These are phyloP conservation scores for Ustanciosporium gigantosporum DNA, from an alignment of 1,284 basidiomycete genomes.

Conservation along the genomic window DNA sequence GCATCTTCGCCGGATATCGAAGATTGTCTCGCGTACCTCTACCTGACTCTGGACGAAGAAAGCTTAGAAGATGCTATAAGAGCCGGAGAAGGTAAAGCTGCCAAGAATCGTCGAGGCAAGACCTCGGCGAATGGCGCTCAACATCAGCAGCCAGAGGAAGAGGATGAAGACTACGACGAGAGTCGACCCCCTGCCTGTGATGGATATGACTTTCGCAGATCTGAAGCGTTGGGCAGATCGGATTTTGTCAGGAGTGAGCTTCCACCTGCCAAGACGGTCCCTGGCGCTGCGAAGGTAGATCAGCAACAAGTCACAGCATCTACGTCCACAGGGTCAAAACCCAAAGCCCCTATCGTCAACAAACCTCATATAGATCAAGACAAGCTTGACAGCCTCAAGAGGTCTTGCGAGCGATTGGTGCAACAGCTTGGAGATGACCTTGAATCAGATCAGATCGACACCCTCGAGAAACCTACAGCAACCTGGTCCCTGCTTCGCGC, in stretches of 20 bases:
- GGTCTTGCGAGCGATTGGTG: slow-evolving; percentile 11
- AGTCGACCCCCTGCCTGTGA: slow-evolving; percentile 37
- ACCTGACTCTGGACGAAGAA: slow-evolving; percentile 64
- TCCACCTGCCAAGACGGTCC: slow-evolving; percentile 1
- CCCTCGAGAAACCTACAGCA: slow-evolving; percentile 46
- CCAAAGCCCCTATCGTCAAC: not conserved
- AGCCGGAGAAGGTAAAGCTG: slow-evolving; percentile 60
- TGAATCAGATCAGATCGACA: slow-evolving; percentile 40
- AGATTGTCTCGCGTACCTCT: slow-evolving; percentile 71
- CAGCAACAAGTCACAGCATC: not conserved
- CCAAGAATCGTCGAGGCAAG: slow-evolving; percentile 35
- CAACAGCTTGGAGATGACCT: slow-evolving; percentile 19
- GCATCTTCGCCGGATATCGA: slow-evolving; percentile 75
- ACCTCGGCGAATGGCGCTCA: slow-evolving; percentile 13
- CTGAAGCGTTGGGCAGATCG: slow-evolving; percentile 20
- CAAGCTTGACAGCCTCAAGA: slow-evolving; percentile 14
- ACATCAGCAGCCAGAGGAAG: slow-evolving; percentile 9
- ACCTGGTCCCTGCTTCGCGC: slow-evolving; percentile 47
- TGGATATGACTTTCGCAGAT: slow-evolving; percentile 43
- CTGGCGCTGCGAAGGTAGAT: slow-evolving; percentile 13
- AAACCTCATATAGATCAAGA: slow-evolving; percentile 12
- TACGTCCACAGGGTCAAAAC: not conserved
- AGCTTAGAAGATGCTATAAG: slow-evolving; percentile 68
- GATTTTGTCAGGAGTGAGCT: slow-evolving; percentile 19
- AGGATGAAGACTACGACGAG: slow-evolving; percentile 42